Evolutionary conservation across 140 eudicot genomes (phyloP), one percentile per base, ranked within the genome.

Genomic region (Stevia rebaudiana): DNA sequence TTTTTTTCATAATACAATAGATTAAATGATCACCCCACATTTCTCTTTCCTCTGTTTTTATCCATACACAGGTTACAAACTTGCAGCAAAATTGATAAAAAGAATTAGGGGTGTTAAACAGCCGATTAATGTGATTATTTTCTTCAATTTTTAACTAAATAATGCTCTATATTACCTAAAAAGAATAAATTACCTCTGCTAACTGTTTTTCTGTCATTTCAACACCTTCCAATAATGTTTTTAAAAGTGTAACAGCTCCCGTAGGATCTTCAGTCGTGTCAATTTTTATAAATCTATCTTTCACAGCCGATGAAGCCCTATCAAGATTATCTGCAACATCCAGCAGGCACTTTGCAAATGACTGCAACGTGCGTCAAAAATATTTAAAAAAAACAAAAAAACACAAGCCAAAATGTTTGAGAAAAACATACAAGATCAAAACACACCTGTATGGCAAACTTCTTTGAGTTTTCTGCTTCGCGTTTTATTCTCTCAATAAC

Each of bases 131-230:
- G n/a, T n/a, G n/a, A n/a, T n/a, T n/a, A n/a, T n/a, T n/a, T 28
- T 28, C 2, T 28, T n/a, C 4, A 28, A 1, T 28, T 1, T 22
- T 7, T 31, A 42, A 31, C 17, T 3, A 11, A n/a, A n/a, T n/a
- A n/a, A n/a, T n/a, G n/a, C n/a, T n/a, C n/a, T n/a, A n/a, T n/a
- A n/a, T n/a, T n/a, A n/a, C n/a, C n/a, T n/a, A n/a, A n/a, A n/a
- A n/a, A n/a, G n/a, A 25, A 36, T 24, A 16, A 17, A 1, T 65
- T 83, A 88, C 98, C 96, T 79, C 96, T 6, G 81, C 37, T 24
- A 92, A 73, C 65, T 92, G 89, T 73, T 92, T 92, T 55, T 92
- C 98, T 24, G 98, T 92, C 98, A 88, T 91, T 43, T 85, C 96
- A 72, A 91, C 96, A 9, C 98, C 98, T 70, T 91, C 95, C 23